These are phyloP conservation scores for Daldinia concentrica DNA, from an alignment of 495 filamentous ascomycete species.

Conservation along the genomic window DNA sequence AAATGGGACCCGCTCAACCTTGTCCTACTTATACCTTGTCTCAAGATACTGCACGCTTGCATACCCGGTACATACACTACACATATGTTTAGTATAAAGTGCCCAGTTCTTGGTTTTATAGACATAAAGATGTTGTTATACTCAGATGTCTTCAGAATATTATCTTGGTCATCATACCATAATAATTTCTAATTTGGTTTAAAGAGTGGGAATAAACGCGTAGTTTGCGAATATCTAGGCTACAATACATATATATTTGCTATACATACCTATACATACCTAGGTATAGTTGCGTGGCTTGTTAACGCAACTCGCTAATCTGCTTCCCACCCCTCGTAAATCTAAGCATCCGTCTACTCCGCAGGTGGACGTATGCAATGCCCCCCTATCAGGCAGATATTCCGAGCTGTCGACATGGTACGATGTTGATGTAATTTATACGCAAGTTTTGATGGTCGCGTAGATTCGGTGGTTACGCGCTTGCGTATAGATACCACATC, in stretches of 20 bases:
- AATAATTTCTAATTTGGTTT: background rate
- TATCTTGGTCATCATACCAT: background rate
- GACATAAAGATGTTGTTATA: background rate
- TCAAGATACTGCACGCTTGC: background rate
- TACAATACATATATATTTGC: too few relatives aligned
- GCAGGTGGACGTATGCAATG: slow-evolving; percentile 14
- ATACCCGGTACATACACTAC: background rate
- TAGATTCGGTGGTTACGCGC: slow-evolving; percentile 28
- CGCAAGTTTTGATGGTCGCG: slow-evolving; percentile 28
- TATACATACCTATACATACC: too few relatives aligned
- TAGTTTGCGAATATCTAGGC: slow-evolving; percentile 16
- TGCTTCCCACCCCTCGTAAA: slow-evolving; percentile 10
- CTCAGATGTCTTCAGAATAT: background rate
- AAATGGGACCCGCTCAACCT: slow-evolving; percentile 20
- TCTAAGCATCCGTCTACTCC: slow-evolving; percentile 8
- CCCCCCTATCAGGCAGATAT: slow-evolving; percentile 7
- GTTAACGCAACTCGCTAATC: slow-evolving; percentile 15
- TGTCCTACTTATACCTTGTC: slow-evolving; percentile 9
- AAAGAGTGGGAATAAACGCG: background rate
- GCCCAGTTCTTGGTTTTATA: background rate
- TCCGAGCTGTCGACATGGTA: background rate
- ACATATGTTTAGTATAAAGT: background rate
- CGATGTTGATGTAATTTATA: slow-evolving; percentile 21
- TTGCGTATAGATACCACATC: slow-evolving; percentile 27
- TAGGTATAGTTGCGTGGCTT: background rate